Conservation (phyloP, 1,139 yeast genomes). For the Candida sanyaensis region DNA sequence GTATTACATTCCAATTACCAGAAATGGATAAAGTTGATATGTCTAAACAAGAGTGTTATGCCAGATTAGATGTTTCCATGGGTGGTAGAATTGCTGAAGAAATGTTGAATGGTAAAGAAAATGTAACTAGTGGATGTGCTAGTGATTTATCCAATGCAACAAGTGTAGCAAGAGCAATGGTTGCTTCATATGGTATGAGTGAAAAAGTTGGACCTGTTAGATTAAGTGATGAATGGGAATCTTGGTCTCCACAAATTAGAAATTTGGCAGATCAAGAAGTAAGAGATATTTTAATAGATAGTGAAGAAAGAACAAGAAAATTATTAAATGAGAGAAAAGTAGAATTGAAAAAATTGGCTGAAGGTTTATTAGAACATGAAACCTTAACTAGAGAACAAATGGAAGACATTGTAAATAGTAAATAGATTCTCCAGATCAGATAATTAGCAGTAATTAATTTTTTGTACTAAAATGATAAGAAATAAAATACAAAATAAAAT, state of each 20-base stretch:
- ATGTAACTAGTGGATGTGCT: slow-evolving; percentile 93
- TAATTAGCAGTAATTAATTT: not conserved
- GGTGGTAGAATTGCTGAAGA: slow-evolving; percentile 99
- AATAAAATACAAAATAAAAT: slow-evolving; percentile 40
- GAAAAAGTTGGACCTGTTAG: slow-evolving; percentile 90
- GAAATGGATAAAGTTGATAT: slow-evolving; percentile 98
- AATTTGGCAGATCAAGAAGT: slow-evolving; percentile 94
- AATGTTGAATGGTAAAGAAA: slow-evolving; percentile 83
- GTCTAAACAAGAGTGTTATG: slow-evolving; percentile 85
- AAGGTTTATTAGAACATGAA: slow-evolving; percentile 92
- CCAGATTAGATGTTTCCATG: slow-evolving; percentile 95
- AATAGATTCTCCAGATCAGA: not conserved
- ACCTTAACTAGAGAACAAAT: slow-evolving; percentile 91
- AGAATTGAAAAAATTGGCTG: slow-evolving; percentile 88
- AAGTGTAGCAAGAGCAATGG: slow-evolving; percentile 94
- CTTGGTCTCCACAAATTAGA: slow-evolving; percentile 88
- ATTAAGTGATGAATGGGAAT: slow-evolving; percentile 85
- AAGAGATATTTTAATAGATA: slow-evolving; percentile 65
- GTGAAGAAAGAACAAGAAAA: slow-evolving; percentile 79
- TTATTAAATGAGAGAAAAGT: slow-evolving; percentile 59
- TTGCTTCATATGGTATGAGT: slow-evolving; percentile 95
- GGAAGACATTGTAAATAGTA: slow-evolving; percentile 52
- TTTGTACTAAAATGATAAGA: slow-evolving; percentile 56
- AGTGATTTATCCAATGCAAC: slow-evolving; percentile 91
- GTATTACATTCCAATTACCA: slow-evolving; percentile 95